Evolutionary conservation across 2,329 filamentous ascomycete genomes (phyloP), one percentile per base, ranked within the genome.

Genomic region (Colletotrichum sojae): DNA sequence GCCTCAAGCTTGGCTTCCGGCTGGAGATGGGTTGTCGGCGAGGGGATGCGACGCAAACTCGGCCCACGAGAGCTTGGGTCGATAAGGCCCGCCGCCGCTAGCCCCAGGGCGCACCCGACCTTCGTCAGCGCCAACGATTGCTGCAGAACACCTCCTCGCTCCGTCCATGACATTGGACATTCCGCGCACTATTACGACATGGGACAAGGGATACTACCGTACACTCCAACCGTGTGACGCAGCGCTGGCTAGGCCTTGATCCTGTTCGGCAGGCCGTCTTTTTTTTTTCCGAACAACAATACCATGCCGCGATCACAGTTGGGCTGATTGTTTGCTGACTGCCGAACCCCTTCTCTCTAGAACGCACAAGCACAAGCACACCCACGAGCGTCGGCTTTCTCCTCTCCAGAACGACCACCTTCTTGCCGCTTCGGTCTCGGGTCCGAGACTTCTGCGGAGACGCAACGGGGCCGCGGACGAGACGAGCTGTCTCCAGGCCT

Each of bases 11-110:
- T 69, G 67, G 67, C 67, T 69, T 56, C 67, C 67, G 52, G 55
- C n/a, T 45, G 20, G 56, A 69, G 67, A 69, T 67, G 67, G 39
- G 67, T 61, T 67, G 67, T 67, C 45, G 62, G 67, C 60, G 67
- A 55, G 67, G 43, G 67, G 62, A 69, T 69, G 62, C 63, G 66
- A 69, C 43, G 61, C 55, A 66, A 59, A 67, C 55, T 61, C 51
- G 67, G 62, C 62, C 51, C 62, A 52, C 67, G 55, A 63, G 56
- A 66, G 55, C 62, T 67, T 61, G 63, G 54, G 45, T 67, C 62
- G 36, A 25, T 55, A 31, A 65, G 61, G 66, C 45, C 20, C 20
- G 18, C 45, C 16, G 18, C 46, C 18, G 12, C 56, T 69, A 69
- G 67, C 67, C 56, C 49, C 67, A 67, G 67, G 62, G 67, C 62